Evolutionary conservation across 1,284 basidiomycete species (phyloP), one percentile per base, ranked within the genome.

Genomic region (Ustilago curta): DNA sequence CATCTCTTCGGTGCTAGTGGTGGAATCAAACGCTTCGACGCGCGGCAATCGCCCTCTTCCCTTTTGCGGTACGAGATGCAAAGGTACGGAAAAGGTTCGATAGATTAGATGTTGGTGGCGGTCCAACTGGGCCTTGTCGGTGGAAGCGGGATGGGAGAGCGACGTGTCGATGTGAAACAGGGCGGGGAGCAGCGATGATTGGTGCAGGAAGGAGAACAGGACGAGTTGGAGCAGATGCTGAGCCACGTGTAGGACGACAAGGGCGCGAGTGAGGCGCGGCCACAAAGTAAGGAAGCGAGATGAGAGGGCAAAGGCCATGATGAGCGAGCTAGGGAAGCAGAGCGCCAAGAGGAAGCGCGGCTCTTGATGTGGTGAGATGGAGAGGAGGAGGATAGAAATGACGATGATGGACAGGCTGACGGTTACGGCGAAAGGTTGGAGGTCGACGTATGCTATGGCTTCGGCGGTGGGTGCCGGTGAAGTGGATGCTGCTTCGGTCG

Each of bases 321-420:
- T 31, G 58, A 74, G 16, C 3, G 66, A 51, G n/a, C 55, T 44
- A 0, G 85, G 85, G 3, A 84, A 51, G 21, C 79, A 40, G 19
- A 86, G 74, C 0, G 85, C 78, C 0, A 86, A 59, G 6, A 86
- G 74, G 58, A 86, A 86, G 14, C 85, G 79, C 11, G 85, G 79
- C 57, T 86, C 85, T 59, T 86, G 85, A 45, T 86, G 85, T 1
- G 85, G 84, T 16, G 80, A 80, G 23, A 83, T 55, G 9, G 85
- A 85, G 3, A 86, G 78, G 18, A 79, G 25, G 1, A 47, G 29
- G 27, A 80, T 59, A 9, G 72, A 60, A 39, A 79, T 35, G 43
- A 67, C 12, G 47, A 77, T 61, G 16, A 43, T 60, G 16, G 12
- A 4, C 14, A 69, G 56, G 27, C 40, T 59, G 29, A 70, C 32